Base-by-base conservation (phyloP, 768 basidiomycete genomes). In the Amanita pallidorosea region DNA sequence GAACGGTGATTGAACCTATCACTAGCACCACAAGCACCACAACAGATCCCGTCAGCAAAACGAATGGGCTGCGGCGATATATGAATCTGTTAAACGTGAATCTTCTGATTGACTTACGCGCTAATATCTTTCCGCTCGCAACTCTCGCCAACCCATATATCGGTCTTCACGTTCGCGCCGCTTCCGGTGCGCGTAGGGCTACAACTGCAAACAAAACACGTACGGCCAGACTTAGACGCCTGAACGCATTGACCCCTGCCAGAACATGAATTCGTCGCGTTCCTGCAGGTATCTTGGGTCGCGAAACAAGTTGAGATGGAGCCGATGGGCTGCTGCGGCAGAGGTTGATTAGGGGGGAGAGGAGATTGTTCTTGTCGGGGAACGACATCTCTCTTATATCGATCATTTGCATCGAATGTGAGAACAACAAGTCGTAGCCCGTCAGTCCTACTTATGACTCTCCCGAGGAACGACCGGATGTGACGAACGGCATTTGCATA, bases 81-180 rank as follows among this genome's bases (percentile, higher is more conserved):
- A 36, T 47, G 31, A 56, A 40, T 52, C 27, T 25, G 18, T 49
- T 54, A 51, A 54, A 20, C 38, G 17, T 15, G n/a, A 27, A 20
- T 7, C 31, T 9, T 37, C 27, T 38, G 45, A 20, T 13, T 33
- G 12, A 31, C 85, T 54, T 59, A 88, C 88, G 78, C 79, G 71
- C 85, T 89, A 44, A 91, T 67, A 60, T 92, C 89, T 65, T 79
- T 81, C 55, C 81, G 75, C 70, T 90, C 80, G 56, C 89, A 92
- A 55, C 71, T 76, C 47, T 76, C 73, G 4, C 89, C 89, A 1
- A 75, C 88, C 88, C 89, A 92, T 29, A 64, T 66, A 54, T 81
- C 75, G 3, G 73, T 79, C 61, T 80, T 73, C 25, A 68, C 62
- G n/a, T 80, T 74, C 22, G 70, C 64, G 8, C 72, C 72, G 50